Evolutionary conservation across 2,329 filamentous ascomycete genomes (phyloP), one percentile per base, ranked within the genome.

Genomic region (Metarhizium rileyi): DNA sequence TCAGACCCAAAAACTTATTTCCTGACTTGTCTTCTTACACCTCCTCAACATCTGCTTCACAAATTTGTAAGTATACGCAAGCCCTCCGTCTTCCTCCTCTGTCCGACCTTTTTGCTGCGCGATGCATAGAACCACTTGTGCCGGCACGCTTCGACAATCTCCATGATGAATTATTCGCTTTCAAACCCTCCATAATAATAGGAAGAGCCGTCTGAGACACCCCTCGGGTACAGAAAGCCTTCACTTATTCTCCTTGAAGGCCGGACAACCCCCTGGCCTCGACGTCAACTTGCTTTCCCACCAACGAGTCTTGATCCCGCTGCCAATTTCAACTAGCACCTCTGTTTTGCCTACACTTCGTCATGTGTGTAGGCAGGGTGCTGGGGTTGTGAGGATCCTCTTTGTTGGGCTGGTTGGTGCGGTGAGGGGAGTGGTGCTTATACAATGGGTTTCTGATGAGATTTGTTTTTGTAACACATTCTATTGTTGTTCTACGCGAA

Each of bases 151-250:
- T 16, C 30, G 16, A 42, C 14, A 47, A 51, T 51, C 60, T 50
- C 51, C 14, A 59, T 71, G 69, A 71, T 71, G 69, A 69, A 59
- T 61, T 61, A 55, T 59, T 58, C 59, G 62, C 53, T 59, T 63
- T 67, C 59, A 59, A 66, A 66, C 66, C 67, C 68, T 61, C 54
- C 55, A 53, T 56, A 49, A 56, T 63, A 60, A 63, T 67, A 71
- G 69, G 69, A 71, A 71, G 69, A 71, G 69, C 69, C 69, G 69
- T 71, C 67, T 71, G 61, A 71, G 69, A 71, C 69, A 55, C 58
- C 61, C 59, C 56, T 50, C 59, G 59, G 57, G 58, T 48, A 47
- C 30, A 46, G 51, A 50, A 22, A 22, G 47, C 26, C 47, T 48
- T 42, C 26, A 35, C 23, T 45, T 49, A 26, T 49, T 45, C 22